phyloP scores from a whole-genome alignment of 2,329 filamentous ascomycete species.

The Trichoderma sp. region DNA sequence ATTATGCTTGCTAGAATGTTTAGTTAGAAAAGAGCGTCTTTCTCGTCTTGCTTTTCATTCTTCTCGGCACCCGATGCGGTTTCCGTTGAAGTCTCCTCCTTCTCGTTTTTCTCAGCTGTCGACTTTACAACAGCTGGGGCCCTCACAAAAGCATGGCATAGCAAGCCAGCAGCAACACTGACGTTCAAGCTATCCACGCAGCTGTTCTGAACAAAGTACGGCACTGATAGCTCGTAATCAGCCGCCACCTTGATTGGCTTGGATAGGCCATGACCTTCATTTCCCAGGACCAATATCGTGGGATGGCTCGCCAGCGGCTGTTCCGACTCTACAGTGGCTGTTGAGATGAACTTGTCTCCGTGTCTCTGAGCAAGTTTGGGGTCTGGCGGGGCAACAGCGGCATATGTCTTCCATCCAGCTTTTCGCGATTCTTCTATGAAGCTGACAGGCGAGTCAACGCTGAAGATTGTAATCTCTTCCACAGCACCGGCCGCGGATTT shows the following conservation, averaged over 20 bases:
- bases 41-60: not conserved
- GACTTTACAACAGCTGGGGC: slow-evolving; percentile 16
- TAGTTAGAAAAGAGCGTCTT: not conserved
- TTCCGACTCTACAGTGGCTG: slow-evolving; percentile 47
- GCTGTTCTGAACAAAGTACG: slow-evolving; percentile 49
- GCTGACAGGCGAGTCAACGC: slow-evolving; percentile 61
- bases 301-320: slow-evolving; percentile 60
- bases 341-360: slow-evolving; percentile 47
- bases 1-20: not conserved
- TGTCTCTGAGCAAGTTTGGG: slow-evolving; percentile 34
- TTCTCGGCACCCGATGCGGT: not conserved
- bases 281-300: slow-evolving; percentile 78
- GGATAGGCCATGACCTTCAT: slow-evolving; percentile 74
- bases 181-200: slow-evolving; percentile 91
- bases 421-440: slow-evolving; percentile 69
- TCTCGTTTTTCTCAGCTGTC: not conserved
- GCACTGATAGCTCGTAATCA: slow-evolving; percentile 66
- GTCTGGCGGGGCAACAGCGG: slow-evolving; percentile 59
- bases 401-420: slow-evolving; percentile 80
- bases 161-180: slow-evolving; percentile 77
- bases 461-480: slow-evolving; percentile 74
- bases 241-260: slow-evolving; percentile 62
- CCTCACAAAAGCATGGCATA: slow-evolving; percentile 68
- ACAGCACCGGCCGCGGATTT: slow-evolving; percentile 88
- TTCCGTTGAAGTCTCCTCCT: not conserved